Evolutionary conservation across 441 rosid species (phyloP).

Genomic region (Croton laevigatus): DNA sequence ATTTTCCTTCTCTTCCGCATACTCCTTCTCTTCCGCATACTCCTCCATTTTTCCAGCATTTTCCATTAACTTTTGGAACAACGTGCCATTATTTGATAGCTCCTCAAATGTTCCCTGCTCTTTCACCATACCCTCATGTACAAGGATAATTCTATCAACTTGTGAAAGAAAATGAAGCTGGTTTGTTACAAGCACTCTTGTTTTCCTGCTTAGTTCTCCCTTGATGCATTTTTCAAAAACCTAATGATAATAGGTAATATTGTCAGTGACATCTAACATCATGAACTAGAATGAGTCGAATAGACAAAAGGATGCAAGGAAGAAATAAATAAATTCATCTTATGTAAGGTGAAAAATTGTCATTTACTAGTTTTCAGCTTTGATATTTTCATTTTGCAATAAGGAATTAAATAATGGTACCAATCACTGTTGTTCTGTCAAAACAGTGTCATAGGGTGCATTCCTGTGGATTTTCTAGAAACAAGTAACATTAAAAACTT

Average conservation of each 20-base stretch:
- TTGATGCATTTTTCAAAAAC: slow-evolving; percentile 89
- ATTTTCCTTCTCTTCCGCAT: slow-evolving; percentile 55
- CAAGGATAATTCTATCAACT: slow-evolving; percentile 81
- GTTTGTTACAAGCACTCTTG: slow-evolving; percentile 97
- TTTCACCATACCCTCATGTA: slow-evolving; percentile 80
- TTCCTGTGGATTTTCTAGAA: not conserved
- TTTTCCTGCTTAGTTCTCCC: slow-evolving; percentile 72
- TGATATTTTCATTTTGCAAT: not conserved
- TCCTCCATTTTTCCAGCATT: slow-evolving; percentile 99
- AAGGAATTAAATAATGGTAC: not conserved
- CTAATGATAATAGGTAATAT: slow-evolving; percentile 36
- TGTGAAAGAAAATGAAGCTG: slow-evolving; percentile 94
- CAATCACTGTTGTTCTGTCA: not conserved
- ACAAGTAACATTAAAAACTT: not conserved
- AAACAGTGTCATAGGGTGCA: not conserved
- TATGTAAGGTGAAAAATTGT: not conserved
- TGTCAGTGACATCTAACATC: not conserved
- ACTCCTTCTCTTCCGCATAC: slow-evolving; percentile 57
- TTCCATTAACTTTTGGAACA: slow-evolving; percentile 93
- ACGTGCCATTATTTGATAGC: slow-evolving; percentile 56
- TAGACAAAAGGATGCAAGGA: not conserved
- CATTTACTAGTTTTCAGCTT: slow-evolving; percentile 2
- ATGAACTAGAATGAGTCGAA: not conserved
- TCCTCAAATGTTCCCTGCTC: slow-evolving; percentile 96
- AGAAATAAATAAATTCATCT: not conserved